These are phyloP conservation scores for Hydnomerulius pinastri DNA, from an alignment of 768 basidiomycete species.

Conservation along the genomic window DNA sequence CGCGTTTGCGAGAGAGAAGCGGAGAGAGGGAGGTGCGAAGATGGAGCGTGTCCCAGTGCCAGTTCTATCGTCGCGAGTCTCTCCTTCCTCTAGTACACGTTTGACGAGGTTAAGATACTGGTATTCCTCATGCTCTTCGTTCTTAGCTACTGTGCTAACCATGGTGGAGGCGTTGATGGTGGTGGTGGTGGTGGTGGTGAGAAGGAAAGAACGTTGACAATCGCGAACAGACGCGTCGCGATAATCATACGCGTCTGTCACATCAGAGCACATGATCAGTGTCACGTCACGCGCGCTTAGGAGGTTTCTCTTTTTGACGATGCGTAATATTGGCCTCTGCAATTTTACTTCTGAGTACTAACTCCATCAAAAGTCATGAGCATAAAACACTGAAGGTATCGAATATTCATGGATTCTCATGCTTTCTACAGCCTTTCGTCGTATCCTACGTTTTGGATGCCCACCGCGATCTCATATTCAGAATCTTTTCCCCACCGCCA, in stretches of 20 bases:
- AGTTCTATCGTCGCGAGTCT: constrained; percentile 84
- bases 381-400: background rate
- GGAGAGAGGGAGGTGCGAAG: constrained; percentile 88
- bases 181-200: constrained; percentile 11
- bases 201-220: background rate
- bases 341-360: background rate
- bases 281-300: constrained; percentile 15
- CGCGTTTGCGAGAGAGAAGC: constrained; percentile 79
- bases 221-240: constrained; percentile 6
- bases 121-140: constrained; percentile 67
- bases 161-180: constrained; percentile 6
- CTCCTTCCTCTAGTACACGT: constrained; percentile 74
- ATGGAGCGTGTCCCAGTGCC: constrained; percentile 92
- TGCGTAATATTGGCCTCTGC: background rate
- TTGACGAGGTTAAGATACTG: constrained; percentile 88
- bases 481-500: background rate
- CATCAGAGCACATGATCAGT: constrained; percentile 9
- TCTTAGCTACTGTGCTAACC: background rate
- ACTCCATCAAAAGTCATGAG: background rate
- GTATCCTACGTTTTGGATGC: background rate
- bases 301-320: no score
- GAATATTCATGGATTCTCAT: background rate
- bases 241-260: constrained; percentile 13
- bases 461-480: background rate
- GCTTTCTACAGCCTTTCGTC: constrained; percentile 8